A percentile compares a stretch with the other conserved stretches of the same genome.
phyloP scores from a whole-genome alignment of 441 rosid species.

The Pelargonium fulgidum region DNA sequence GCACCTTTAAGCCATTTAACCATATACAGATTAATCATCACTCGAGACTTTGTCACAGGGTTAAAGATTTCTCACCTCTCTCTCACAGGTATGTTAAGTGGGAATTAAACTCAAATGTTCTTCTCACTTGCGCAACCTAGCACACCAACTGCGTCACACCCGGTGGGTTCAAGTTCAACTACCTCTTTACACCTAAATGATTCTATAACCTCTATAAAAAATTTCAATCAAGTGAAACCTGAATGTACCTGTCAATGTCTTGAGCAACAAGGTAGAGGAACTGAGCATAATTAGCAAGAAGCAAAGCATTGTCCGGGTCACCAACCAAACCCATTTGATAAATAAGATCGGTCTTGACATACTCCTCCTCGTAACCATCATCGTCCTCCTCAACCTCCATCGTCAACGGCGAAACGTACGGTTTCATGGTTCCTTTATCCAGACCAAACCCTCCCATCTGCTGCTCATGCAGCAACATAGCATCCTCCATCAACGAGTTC shows the following conservation, averaged over 20 bases:
- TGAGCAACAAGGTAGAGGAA: neutral
- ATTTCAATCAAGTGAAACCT: too few relatives aligned
- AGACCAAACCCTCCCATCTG: neutral
- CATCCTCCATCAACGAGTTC: neutral
- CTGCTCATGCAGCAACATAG: neutral
- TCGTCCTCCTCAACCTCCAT: neutral
- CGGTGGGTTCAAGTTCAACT: too few relatives aligned
- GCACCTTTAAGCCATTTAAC: too few relatives aligned
- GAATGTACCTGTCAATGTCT: neutral
- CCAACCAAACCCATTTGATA: neutral
- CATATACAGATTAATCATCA: too few relatives aligned
- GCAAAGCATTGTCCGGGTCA: neutral
- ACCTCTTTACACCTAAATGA: too few relatives aligned
- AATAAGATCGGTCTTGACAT: neutral
- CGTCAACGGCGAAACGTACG: neutral
- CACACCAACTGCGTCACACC: too few relatives aligned
- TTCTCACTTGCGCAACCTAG: too few relatives aligned
- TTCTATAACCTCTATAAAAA: too few relatives aligned
- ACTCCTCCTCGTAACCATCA: neutral
- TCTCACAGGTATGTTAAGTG: too few relatives aligned
- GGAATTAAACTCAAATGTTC: too few relatives aligned
- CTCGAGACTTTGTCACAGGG: too few relatives aligned
- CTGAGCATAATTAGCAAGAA: neutral
- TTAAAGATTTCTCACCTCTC: too few relatives aligned
- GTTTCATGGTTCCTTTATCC: neutral